Conservation (phyloP, 345 rosid genomes). For the Gossypium stocksii region DNA sequence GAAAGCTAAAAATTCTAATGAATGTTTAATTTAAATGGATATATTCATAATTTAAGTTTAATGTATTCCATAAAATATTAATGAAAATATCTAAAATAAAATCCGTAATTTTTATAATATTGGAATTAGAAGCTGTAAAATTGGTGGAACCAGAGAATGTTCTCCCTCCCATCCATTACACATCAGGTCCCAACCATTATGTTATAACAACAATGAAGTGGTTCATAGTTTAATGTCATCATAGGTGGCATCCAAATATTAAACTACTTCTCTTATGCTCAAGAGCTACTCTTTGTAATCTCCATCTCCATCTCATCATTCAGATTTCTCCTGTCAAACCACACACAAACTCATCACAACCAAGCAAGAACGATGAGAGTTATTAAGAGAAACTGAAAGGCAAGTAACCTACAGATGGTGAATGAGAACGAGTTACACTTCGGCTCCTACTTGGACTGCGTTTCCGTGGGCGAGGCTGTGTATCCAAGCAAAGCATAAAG, state of each 20-base stretch:
- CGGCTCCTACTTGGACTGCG: slow-evolving; percentile 20
- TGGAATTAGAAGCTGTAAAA: too few relatives aligned
- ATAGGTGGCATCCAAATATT: background rate
- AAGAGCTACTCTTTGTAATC: too few relatives aligned
- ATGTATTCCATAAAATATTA: too few relatives aligned
- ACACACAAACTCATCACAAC: background rate
- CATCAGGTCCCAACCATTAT: background rate
- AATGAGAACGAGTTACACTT: slow-evolving; percentile 28
- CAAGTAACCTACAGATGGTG: slow-evolving; percentile 27
- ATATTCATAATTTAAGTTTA: too few relatives aligned
- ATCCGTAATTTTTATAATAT: too few relatives aligned
- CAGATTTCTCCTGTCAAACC: slow-evolving; percentile 44
- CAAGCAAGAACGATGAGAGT: background rate
- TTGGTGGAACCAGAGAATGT: too few relatives aligned
- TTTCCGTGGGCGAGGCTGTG: slow-evolving; percentile 20
- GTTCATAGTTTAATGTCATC: background rate
- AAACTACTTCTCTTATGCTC: background rate
- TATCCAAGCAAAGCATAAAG: too few relatives aligned
- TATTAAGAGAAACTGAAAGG: background rate
- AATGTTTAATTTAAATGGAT: too few relatives aligned
- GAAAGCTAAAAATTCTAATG: too few relatives aligned
- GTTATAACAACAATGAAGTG: background rate
- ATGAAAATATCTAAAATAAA: too few relatives aligned
- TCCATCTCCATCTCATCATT: slow-evolving; percentile 29
- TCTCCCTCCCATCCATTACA: too few relatives aligned